Percentiles rank a stretch among this genome's conserved stretches.
Evolutionary conservation across 495 filamentous ascomycete genomes (phyloP).

Genomic region (Aspergillus bertholletiae): DNA sequence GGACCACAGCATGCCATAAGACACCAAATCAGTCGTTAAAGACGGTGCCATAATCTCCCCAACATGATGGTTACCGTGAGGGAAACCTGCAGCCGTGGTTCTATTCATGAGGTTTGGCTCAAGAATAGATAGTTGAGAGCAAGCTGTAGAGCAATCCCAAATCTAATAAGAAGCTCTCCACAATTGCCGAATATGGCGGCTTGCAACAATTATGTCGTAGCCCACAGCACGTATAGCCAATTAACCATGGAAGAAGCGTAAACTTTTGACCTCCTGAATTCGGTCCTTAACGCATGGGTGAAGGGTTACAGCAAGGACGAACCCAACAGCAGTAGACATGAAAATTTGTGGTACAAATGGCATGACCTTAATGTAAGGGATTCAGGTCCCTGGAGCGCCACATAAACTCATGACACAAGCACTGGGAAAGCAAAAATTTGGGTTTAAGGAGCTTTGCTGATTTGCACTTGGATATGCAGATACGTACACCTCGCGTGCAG

Average conservation of each 20-base stretch:
- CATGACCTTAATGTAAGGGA: constrained; percentile 78
- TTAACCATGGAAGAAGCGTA: constrained; percentile 52
- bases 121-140: constrained; percentile 72
- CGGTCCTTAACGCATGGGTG: constrained; percentile 43
- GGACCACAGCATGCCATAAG: constrained; percentile 30
- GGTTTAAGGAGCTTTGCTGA: not conserved
- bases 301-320: constrained; percentile 68
- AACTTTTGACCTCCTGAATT: constrained; percentile 60
- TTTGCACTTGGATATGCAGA: constrained; percentile 57
- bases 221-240: constrained; percentile 43
- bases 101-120: constrained; percentile 60
- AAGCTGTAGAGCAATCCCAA: constrained; percentile 63
- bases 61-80: constrained; percentile 71
- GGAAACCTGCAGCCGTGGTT: constrained; percentile 57
- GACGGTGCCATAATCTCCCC: constrained; percentile 69
- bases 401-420: constrained; percentile 46
- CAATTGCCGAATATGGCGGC: constrained; percentile 66
- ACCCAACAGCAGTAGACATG: constrained; percentile 73
- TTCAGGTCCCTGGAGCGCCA: constrained; percentile 65
- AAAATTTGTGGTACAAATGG: constrained; percentile 76
- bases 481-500: constrained; percentile 35
- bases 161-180: constrained; percentile 62
- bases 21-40: constrained; percentile 60
- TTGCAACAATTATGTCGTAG: constrained; percentile 60
- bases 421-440: constrained; percentile 11